Evolutionary conservation across 768 basidiomycete species (phyloP).

Genomic region (Trametopsis cervina): DNA sequence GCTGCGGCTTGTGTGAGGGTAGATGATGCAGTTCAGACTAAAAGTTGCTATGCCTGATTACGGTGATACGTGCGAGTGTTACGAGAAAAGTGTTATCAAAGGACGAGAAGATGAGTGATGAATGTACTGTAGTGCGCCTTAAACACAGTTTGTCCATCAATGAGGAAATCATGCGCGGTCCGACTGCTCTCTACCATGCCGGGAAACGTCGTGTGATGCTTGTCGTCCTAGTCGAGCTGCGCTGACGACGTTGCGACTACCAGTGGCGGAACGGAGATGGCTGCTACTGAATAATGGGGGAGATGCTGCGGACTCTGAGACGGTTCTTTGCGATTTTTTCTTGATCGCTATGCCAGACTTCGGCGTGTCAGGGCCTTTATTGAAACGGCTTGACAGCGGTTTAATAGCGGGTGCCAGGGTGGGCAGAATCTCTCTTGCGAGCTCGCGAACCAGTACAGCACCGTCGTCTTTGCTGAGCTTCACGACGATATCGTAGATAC

Average conservation of each 20-base stretch:
- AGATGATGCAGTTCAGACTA: no score
- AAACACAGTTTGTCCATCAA: no score
- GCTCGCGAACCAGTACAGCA: slow-evolving; percentile 84
- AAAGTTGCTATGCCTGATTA: no score
- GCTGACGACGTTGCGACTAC: neutral
- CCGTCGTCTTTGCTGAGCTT: slow-evolving; percentile 78
- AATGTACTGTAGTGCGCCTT: no score
- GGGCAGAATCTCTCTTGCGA: slow-evolving; percentile 82
- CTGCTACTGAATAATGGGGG: neutral
- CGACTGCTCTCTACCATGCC: neutral
- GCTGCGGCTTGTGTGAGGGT: no score
- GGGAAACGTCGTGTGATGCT: neutral
- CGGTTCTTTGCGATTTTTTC: slow-evolving; percentile 51
- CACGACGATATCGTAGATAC: slow-evolving; percentile 74
- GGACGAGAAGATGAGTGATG: no score
- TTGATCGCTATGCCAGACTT: slow-evolving; percentile 52
- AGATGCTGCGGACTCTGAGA: slow-evolving; percentile 47
- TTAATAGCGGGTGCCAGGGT: slow-evolving; percentile 65
- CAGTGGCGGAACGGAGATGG: slow-evolving; percentile 6
- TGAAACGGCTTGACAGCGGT: slow-evolving; percentile 33
- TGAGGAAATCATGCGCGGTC: neutral
- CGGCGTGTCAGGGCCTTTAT: slow-evolving; percentile 30
- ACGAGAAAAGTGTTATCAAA: no score
- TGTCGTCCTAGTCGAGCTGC: neutral
- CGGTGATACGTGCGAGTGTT: no score